Evolutionary conservation across 225 moss, liverwort and hornwort genomes (phyloP).

Genomic region (Asterella californica): DNA sequence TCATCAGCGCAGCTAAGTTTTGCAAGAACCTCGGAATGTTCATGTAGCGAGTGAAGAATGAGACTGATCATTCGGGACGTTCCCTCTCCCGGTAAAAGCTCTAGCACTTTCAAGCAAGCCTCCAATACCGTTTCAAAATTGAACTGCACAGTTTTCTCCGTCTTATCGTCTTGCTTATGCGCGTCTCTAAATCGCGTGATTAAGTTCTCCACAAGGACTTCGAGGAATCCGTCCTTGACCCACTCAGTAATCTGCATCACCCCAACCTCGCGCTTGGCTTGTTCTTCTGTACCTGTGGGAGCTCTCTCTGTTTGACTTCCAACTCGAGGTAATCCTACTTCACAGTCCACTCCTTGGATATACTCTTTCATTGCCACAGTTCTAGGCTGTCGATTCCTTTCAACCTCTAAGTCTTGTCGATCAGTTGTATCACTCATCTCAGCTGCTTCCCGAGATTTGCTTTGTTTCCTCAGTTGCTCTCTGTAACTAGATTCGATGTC

Average conservation of each 20-base stretch:
- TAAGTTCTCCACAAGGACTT: slow-evolving; percentile 51
- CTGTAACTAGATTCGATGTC: slow-evolving; percentile 4
- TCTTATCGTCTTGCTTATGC: not conserved
- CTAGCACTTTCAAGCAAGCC: slow-evolving; percentile 55
- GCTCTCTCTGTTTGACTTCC: slow-evolving; percentile 43
- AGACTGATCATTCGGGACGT: slow-evolving; percentile 38
- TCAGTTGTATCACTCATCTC: slow-evolving; percentile 4
- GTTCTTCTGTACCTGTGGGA: slow-evolving; percentile 17
- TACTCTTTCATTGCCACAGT: not conserved
- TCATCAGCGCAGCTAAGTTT: slow-evolving; percentile 11
- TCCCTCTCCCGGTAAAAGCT: slow-evolving; percentile 50
- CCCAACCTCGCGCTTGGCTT: not conserved
- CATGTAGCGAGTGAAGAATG: slow-evolving; percentile 25
- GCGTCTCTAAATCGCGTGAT: slow-evolving; percentile 2
- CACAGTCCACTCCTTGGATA: not conserved
- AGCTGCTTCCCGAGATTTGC: not conserved
- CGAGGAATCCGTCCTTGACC: slow-evolving; percentile 65
- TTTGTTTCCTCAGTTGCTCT: slow-evolving; percentile 1
- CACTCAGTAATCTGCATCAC: slow-evolving; percentile 56
- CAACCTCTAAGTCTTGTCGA: slow-evolving; percentile 34
- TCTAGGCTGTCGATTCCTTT: not conserved
- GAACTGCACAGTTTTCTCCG: slow-evolving; percentile 6
- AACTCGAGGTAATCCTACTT: not conserved
- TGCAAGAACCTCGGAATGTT: slow-evolving; percentile 25
- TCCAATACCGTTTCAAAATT: slow-evolving; percentile 24